Conservation (phyloP, 768 basidiomycete species). For the Boletales sp. region DNA sequence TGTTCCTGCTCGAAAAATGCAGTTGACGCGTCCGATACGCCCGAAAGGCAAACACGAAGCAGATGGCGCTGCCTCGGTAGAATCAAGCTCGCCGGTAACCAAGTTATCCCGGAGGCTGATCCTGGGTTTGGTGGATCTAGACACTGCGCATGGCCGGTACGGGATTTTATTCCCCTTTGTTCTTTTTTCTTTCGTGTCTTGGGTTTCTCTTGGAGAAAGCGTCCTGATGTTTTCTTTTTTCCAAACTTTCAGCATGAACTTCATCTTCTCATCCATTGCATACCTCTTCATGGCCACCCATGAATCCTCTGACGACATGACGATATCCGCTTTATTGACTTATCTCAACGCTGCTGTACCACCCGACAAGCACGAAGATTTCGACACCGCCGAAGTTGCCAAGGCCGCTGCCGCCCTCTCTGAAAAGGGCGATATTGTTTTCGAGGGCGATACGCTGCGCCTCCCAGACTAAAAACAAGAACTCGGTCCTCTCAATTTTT, state of each 20-base stretch:
- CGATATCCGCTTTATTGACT: constrained; percentile 62
- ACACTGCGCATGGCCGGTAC: constrained; percentile 59
- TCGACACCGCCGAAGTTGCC: constrained; percentile 71
- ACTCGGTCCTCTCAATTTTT: too few relatives aligned
- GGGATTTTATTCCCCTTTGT: constrained; percentile 23
- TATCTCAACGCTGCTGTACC: constrained; percentile 78
- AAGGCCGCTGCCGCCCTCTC: constrained; percentile 44
- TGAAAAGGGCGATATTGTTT: constrained; percentile 44
- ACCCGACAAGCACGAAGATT: constrained; percentile 76
- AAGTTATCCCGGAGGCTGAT: constrained; percentile 25
- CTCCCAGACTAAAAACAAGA: constrained; percentile 26
- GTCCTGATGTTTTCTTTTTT: constrained; percentile 3
- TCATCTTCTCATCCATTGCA: constrained; percentile 56
- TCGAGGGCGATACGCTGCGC: constrained; percentile 48
- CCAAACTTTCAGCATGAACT: constrained; percentile 43
- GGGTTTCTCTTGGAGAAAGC: not conserved
- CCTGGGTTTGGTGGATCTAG: constrained; percentile 52
- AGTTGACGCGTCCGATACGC: constrained; percentile 22
- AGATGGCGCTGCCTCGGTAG: constrained; percentile 17
- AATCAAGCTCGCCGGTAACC: constrained; percentile 12
- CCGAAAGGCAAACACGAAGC: constrained; percentile 24
- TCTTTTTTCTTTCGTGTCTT: not conserved
- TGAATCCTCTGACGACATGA: constrained; percentile 62
- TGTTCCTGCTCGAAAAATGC: constrained; percentile 20
- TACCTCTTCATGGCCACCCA: constrained; percentile 70